Conservation (phyloP, 176 grass and related monocot genomes). For the Carex littledalei region DNA sequence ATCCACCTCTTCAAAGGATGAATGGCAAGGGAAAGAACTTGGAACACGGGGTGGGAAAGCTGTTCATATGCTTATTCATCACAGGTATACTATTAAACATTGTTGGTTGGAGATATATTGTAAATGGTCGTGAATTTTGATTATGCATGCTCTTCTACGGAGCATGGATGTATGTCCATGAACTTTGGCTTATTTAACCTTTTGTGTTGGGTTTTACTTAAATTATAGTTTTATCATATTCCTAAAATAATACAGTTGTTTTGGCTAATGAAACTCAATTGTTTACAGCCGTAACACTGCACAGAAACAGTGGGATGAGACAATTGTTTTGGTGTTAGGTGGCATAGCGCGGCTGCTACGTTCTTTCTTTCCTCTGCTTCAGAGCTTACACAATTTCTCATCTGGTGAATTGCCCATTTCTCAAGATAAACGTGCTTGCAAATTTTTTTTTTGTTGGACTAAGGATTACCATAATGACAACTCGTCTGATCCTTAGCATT, state of each 20-base stretch:
- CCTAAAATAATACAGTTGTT: constrained; percentile 1
- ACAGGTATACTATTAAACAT: constrained; percentile 49
- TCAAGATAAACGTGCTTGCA: background rate
- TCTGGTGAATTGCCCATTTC: constrained; percentile 45
- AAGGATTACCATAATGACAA: background rate
- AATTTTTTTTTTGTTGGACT: background rate
- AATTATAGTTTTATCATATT: background rate
- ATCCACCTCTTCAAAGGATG: constrained; percentile 86
- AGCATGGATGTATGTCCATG: background rate
- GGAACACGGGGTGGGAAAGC: constrained; percentile 92
- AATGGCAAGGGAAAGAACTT: constrained; percentile 98
- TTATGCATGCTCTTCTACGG: background rate
- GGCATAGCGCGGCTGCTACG: constrained; percentile 74
- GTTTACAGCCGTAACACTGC: constrained; percentile 81
- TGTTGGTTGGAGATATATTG: background rate
- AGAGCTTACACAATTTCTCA: constrained; percentile 79
- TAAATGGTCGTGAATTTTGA: background rate
- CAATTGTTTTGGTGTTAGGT: constrained; percentile 89
- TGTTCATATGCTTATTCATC: constrained; percentile 99
- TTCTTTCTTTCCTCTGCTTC: constrained; percentile 92
- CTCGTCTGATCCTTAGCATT: background rate
- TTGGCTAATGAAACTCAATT: constrained; percentile 20
- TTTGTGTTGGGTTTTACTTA: background rate
- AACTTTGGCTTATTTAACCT: constrained; percentile 3
- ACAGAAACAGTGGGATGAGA: constrained; percentile 99